These are phyloP conservation scores for Micromonas pusilla DNA, from an alignment of 139 green algal genomes.

Conservation along the genomic window DNA sequence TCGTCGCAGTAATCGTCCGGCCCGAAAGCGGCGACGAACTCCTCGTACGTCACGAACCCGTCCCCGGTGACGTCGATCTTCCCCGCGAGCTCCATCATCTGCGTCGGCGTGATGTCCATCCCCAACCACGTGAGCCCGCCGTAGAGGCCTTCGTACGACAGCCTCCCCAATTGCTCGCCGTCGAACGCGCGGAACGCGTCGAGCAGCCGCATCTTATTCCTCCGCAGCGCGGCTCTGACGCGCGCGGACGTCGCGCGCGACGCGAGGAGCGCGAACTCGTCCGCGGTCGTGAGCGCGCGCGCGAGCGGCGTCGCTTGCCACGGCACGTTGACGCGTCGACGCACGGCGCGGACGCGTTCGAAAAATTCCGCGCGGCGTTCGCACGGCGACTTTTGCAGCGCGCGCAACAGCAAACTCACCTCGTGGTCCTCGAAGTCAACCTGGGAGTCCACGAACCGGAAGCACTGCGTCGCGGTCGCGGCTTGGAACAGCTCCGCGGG, in stretches of 20 bases:
- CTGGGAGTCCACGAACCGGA: constrained; percentile 31
- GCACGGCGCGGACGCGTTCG: constrained; percentile 12
- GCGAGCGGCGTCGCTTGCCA: constrained; percentile 16
- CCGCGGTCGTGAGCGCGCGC: constrained; percentile 21
- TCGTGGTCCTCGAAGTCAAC: constrained; percentile 28
- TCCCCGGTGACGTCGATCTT: neutral
- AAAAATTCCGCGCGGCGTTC: constrained; percentile 22
- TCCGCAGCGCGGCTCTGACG: neutral
- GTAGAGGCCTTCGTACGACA: constrained; percentile 21
- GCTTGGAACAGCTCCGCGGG: constrained; percentile 23
- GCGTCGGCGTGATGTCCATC: neutral
- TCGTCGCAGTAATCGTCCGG: constrained; percentile 10
- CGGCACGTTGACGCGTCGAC: constrained; percentile 23
- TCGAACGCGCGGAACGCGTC: constrained; percentile 27
- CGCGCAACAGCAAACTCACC: constrained; percentile 18
- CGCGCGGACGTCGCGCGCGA: constrained; percentile 1
- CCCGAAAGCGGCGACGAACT: constrained; percentile 14
- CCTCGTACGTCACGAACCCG: constrained; percentile 1
- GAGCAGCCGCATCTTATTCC: constrained; percentile 2
- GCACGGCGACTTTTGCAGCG: constrained; percentile 15
- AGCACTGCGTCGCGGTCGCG: constrained; percentile 21
- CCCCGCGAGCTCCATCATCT: constrained; percentile 17
- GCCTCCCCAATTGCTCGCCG: neutral
- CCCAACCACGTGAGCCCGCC: constrained; percentile 27
- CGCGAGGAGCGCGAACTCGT: constrained; percentile 30